phyloP scores from a whole-genome alignment of 2,329 filamentous ascomycete genomes.

The Rutstroemia sp. region DNA sequence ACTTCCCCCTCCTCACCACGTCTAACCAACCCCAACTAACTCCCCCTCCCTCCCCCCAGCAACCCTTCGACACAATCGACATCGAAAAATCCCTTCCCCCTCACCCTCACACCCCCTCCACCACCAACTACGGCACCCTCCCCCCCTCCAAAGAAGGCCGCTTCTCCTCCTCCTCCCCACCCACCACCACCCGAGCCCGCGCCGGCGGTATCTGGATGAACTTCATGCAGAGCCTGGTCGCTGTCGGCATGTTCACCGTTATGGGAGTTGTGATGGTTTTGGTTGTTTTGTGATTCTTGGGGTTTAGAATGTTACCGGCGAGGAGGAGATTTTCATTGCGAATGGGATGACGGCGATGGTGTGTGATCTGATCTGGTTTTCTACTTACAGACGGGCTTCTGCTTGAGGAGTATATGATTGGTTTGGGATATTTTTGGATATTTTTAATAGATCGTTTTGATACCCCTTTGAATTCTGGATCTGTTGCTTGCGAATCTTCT shows the following conservation, averaged over 20 bases:
- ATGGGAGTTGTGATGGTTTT: constrained; percentile 1
- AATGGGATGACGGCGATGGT: too few species aligned
- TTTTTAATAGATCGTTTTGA: too few species aligned
- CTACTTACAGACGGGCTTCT: too few species aligned
- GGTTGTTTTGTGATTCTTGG: not conserved
- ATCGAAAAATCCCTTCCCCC: not conserved
- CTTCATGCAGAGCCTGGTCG: constrained; percentile 4
- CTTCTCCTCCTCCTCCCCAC: too few species aligned
- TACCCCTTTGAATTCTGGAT: too few species aligned
- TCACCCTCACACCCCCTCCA: not conserved
- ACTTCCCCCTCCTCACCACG: too few species aligned
- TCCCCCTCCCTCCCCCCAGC: not conserved
- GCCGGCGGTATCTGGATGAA: constrained; percentile 1
- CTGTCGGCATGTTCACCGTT: constrained; percentile 3
- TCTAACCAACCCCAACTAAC: not conserved
- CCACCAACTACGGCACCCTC: constrained; percentile 1
- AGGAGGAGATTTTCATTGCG: too few species aligned
- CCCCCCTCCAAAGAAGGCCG: not conserved
- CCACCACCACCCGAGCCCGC: not conserved
- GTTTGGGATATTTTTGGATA: too few species aligned
- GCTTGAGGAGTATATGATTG: too few species aligned
- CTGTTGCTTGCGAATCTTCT: too few species aligned
- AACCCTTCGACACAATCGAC: constrained; percentile 1
- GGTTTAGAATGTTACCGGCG: too few species aligned
- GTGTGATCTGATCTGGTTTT: too few species aligned